These are phyloP conservation scores for Tetradesmus obliquus DNA, from an alignment of 139 green algal species.

Conservation along the genomic window DNA sequence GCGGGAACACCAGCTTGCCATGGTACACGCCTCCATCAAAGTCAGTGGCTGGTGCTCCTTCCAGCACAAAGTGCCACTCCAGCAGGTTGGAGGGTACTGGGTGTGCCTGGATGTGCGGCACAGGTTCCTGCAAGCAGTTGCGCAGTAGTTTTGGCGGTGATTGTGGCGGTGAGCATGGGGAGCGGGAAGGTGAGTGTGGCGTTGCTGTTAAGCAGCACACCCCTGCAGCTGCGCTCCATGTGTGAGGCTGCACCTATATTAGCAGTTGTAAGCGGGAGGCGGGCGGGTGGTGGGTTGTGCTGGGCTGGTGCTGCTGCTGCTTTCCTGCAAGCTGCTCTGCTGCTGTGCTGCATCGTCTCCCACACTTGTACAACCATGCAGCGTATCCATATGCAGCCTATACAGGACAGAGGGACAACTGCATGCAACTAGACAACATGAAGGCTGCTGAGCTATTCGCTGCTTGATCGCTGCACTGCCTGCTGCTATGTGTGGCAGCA, in stretches of 20 bases:
- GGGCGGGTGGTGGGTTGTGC: too few species aligned
- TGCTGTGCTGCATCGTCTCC: not conserved
- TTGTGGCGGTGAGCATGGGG: not conserved
- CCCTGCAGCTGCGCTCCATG: not conserved
- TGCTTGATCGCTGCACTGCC: not conserved
- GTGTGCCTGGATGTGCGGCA: conserved; percentile 81
- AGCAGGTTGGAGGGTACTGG: conserved; percentile 83
- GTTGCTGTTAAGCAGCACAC: not conserved
- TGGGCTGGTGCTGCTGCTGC: not conserved
- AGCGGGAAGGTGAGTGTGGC: not conserved
- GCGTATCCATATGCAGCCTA: too few species aligned
- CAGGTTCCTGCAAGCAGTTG: conserved; percentile 75
- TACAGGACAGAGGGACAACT: too few species aligned
- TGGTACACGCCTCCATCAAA: conserved; percentile 89
- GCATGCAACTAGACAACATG: not conserved
- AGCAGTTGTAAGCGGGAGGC: too few species aligned
- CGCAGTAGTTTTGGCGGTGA: not conserved
- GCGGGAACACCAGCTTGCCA: conserved; percentile 80
- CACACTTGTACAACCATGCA: too few species aligned
- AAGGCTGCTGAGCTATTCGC: not conserved
- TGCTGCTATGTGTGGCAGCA: not conserved
- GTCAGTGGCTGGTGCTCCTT: conserved; percentile 69
- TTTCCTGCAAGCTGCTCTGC: not conserved
- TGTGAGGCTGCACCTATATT: too few species aligned
- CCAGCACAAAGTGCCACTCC: conserved; percentile 88